phyloP scores from a whole-genome alignment of 2,329 filamentous ascomycete genomes.

The Cercospora beticola region DNA sequence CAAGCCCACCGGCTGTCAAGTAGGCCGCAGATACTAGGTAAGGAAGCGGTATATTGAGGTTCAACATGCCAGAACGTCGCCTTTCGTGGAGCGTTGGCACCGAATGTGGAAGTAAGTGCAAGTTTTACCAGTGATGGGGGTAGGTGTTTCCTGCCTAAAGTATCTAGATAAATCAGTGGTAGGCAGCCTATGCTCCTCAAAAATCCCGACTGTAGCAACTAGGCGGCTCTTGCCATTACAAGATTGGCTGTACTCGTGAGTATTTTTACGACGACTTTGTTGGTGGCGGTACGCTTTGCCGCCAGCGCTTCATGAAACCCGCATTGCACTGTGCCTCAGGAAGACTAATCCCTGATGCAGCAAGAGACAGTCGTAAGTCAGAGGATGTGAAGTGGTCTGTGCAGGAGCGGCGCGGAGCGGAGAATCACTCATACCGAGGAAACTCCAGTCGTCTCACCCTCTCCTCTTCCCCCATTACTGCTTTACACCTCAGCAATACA shows the following conservation, averaged over 20 bases:
- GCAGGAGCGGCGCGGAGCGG: not conserved
- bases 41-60: not conserved
- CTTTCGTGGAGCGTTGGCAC: not conserved
- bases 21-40: not conserved
- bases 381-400: not conserved
- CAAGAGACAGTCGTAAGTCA: not conserved
- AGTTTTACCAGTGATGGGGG: too few relatives aligned
- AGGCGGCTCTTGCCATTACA: not conserved
- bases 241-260: not conserved
- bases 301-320: not conserved
- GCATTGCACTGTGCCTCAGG: not conserved
- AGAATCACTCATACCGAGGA: not conserved
- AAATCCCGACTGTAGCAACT: not conserved
- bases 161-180: not conserved
- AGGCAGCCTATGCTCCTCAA: not conserved
- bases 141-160: not conserved
- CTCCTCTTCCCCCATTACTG: not conserved
- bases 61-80: not conserved
- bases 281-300: not conserved
- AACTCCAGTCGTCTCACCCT: not conserved
- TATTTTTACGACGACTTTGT: not conserved
- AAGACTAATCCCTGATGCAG: not conserved
- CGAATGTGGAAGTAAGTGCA: too few relatives aligned
- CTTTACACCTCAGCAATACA: not conserved
- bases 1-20: not conserved